Base-by-base conservation (phyloP, 2,329 filamentous ascomycete genomes). In the Verticillium zaregamsianum region DNA sequence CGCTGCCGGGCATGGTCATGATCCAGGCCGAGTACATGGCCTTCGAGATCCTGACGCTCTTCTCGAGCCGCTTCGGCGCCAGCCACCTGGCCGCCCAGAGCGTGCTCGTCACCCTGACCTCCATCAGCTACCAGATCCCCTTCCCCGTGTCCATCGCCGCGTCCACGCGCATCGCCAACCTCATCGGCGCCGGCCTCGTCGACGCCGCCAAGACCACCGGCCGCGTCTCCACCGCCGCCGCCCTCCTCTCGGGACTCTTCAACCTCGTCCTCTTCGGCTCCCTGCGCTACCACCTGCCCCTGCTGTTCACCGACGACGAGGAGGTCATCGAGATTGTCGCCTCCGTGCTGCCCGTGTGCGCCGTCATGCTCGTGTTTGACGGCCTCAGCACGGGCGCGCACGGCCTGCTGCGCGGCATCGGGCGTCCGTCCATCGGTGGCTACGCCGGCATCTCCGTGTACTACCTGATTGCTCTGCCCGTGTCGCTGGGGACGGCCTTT, bases 21-120 rank as follows among this genome's bases (percentile, higher is more conserved):
- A 90, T 98, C 2, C 88, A 96, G 73, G 93, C 94, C 5, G 94
- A 98, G 73, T 96, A 91, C 77, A 83, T 97, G 12, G 93, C 93
- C 7, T 98, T 98, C 73, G 94, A 98, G 74, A 87, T 97, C 57
- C 80, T 97, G 65, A 97, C 93, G 0, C 81, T 97, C n/a, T 87
- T 88, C 9, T 86, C 91, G 0, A 91, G 89, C 59, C 91, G 90
- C 68, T 88, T 97, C 62, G 91, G 90, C 17, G 87, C 91, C 2
- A 88, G 88, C 20, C 87, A 90, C 64, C 84, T 98, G 1, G 94
- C 94, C 0, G 93, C 95, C 0, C 93, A 99, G 74, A 93, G 90
- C 37, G 88, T 97, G 15, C 80, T 98, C 2, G 85, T 89, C 25
- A 95, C 90, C 0, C 80, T 97, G 55, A 87, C 89, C 0, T 86